Percentiles rank a stretch among this genome's conserved stretches.
phyloP scores from a whole-genome alignment of 139 green algal genomes.

The Chlamydomonas sphaeroides region DNA sequence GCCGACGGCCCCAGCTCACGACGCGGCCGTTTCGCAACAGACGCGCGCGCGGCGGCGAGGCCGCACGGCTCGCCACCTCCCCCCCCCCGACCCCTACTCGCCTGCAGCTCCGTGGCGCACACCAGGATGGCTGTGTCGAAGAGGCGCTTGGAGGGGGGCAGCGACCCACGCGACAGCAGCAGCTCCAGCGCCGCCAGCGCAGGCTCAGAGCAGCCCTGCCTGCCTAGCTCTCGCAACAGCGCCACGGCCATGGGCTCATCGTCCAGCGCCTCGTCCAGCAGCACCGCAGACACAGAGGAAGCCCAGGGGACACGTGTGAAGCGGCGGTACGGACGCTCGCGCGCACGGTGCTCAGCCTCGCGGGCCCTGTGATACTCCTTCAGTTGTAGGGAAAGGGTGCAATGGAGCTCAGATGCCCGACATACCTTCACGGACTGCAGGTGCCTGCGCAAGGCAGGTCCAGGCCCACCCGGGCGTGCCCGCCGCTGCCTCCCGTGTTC shows the following conservation, averaged over 20 bases:
- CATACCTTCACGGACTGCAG: no score
- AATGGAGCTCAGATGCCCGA: no score
- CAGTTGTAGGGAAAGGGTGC: no score
- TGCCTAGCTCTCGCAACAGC: slow-evolving; percentile 23
- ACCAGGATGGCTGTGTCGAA: slow-evolving; percentile 26
- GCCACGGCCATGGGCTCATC: slow-evolving; percentile 4
- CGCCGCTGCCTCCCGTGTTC: no score
- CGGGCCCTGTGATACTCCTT: slow-evolving; percentile 18
- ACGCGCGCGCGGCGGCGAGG: no score
- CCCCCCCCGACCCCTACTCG: background rate
- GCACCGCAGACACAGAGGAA: background rate
- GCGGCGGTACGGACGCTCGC: background rate
- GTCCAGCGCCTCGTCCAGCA: slow-evolving; percentile 27
- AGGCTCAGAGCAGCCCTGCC: slow-evolving; percentile 32
- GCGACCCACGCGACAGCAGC: slow-evolving; percentile 11
- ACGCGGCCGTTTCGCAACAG: no score
- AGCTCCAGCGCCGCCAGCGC: slow-evolving; percentile 27
- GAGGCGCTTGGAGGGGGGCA: slow-evolving; percentile 6
- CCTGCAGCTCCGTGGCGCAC: slow-evolving; percentile 7
- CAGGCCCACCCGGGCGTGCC: no score
- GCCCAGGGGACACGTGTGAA: slow-evolving; percentile 8
- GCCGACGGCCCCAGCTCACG: no score
- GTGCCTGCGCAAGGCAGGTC: no score
- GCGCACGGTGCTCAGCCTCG: slow-evolving; percentile 14
- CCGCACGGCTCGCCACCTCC: no score